These are phyloP conservation scores for Rhododendron kiyosumense DNA, from an alignment of 148 eudicot genomes.

Conservation along the genomic window DNA sequence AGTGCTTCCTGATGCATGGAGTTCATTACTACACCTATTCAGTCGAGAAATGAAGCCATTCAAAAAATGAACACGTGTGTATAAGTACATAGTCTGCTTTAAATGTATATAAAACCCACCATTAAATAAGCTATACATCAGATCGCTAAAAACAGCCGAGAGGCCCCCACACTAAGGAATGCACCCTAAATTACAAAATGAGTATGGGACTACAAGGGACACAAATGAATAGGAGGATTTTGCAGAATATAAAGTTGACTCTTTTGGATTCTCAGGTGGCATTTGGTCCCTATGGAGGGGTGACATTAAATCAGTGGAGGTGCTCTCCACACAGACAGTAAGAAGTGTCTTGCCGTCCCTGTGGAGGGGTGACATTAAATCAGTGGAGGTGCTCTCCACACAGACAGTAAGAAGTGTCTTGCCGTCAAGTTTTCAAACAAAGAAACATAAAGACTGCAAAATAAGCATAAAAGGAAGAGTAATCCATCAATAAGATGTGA, in stretches of 20 bases:
- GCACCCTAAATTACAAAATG: background rate
- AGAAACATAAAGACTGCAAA: background rate
- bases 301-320: too few relatives aligned
- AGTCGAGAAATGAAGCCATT: background rate
- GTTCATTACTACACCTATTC: background rate
- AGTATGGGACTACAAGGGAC: background rate
- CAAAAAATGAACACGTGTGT: background rate
- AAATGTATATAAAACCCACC: background rate
- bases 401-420: background rate
- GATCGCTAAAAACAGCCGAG: background rate
- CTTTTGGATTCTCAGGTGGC: too few relatives aligned
- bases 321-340: background rate
- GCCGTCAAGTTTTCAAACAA: background rate
- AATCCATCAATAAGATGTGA: background rate
- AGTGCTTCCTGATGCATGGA: constrained; percentile 5
- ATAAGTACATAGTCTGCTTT: background rate
- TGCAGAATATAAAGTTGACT: background rate
- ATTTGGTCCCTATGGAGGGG: too few relatives aligned
- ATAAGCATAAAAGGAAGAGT: background rate
- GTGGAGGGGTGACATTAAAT: too few relatives aligned
- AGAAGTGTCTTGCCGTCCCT: background rate
- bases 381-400: background rate
- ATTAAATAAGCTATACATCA: background rate
- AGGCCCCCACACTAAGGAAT: background rate
- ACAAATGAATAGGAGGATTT: background rate